These are phyloP conservation scores for Trichoderma guizhouense DNA, from an alignment of 2,329 filamentous ascomycete species.

Conservation along the genomic window DNA sequence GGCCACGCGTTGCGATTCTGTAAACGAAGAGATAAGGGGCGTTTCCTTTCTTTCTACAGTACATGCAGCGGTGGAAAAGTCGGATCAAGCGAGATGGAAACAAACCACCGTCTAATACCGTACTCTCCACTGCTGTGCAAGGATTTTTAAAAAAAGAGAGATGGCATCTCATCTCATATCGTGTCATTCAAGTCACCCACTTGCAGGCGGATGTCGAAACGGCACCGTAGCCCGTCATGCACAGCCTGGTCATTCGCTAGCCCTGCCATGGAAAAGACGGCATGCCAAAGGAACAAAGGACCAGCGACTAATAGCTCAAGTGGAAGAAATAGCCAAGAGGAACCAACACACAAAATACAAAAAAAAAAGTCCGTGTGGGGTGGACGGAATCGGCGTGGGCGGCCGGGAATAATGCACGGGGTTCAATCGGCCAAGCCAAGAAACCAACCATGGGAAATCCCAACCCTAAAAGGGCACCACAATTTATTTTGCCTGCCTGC, in stretches of 20 bases:
- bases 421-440: constrained; percentile 4
- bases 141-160: not conserved
- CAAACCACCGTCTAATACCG: not conserved
- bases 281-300: not conserved
- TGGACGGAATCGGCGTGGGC: constrained; percentile 5
- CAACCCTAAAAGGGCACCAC: constrained; percentile 5
- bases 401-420: constrained; percentile 11
- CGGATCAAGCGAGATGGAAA: not conserved
- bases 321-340: not conserved
- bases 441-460: not conserved
- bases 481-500: not conserved
- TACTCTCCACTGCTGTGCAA: not conserved
- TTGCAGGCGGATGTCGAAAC: not conserved
- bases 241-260: not conserved
- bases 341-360: not conserved
- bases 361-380: not conserved
- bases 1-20: not conserved
- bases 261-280: constrained; percentile 7
- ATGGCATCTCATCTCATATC: not conserved
- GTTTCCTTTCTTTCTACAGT: not conserved
- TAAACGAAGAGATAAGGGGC: not conserved
- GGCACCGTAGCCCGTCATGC: not conserved
- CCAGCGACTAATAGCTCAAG: not conserved
- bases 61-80: not conserved
- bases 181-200: not conserved